A percentile compares a stretch with the other conserved stretches of the same genome.
These are phyloP conservation scores for Diplodia intermedia DNA, from an alignment of 2,329 filamentous ascomycete species.

Conservation along the genomic window DNA sequence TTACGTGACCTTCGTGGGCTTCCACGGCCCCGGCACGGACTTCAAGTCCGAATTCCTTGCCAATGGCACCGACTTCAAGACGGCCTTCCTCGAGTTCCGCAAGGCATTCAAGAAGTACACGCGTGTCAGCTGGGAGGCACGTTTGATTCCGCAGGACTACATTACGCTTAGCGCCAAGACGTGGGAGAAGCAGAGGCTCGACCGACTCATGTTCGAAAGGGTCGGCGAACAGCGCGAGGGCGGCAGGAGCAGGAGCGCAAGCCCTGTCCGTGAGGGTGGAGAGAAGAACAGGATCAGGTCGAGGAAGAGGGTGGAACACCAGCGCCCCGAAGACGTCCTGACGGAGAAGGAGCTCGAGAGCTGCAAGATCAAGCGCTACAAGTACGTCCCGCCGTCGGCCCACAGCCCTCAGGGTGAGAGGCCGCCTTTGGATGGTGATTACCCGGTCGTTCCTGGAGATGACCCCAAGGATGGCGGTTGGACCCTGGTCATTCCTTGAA, in stretches of 20 bases:
- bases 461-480: constrained; percentile 2
- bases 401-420: constrained; percentile 20
- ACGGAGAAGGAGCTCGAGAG: constrained; percentile 9
- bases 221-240: constrained; percentile 30
- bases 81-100: constrained; percentile 49
- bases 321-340: constrained; percentile 9
- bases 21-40: constrained; percentile 15
- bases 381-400: constrained; percentile 38
- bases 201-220: background rate
- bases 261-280: constrained; percentile 33
- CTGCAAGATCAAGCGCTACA: constrained; percentile 39
- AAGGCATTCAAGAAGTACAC: constrained; percentile 51
- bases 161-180: constrained; percentile 8
- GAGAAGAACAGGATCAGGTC: constrained; percentile 7
- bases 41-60: constrained; percentile 40
- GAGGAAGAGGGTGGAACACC: constrained; percentile 8
- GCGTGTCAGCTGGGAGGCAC: constrained; percentile 51
- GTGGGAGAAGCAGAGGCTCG: constrained; percentile 7
- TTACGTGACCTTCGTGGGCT: constrained; percentile 38
- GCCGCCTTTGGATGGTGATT: background rate
- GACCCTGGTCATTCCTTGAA: background rate
- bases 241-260: constrained; percentile 36
- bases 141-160: constrained; percentile 37
- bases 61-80: constrained; percentile 41
- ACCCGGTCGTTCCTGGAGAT: background rate